Evolutionary conservation across 805 yeast genomes (phyloP).

Genomic region (Metschnikowia proteae): DNA sequence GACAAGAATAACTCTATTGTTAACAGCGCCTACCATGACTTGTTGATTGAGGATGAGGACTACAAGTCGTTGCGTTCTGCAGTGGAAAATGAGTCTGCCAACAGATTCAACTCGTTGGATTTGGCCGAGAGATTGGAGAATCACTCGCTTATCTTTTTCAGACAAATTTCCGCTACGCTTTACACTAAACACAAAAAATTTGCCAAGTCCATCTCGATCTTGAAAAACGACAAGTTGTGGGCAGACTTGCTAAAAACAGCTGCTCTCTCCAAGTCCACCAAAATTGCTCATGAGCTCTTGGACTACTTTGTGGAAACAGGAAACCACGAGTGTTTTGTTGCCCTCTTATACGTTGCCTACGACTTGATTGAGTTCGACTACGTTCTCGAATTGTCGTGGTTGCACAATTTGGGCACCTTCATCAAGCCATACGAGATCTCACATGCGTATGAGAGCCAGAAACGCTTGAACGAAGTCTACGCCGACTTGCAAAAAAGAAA

Average conservation of each 20-base stretch:
- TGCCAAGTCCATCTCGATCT: conserved; percentile 80
- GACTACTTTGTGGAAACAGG: conserved; percentile 95
- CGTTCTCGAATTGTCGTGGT: conserved; percentile 88
- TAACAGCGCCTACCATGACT: conserved; percentile 91
- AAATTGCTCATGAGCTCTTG: conserved; percentile 84
- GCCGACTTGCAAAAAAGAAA: conserved; percentile 69
- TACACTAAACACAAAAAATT: conserved; percentile 94
- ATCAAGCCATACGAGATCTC: conserved; percentile 91
- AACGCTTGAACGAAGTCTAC: conserved; percentile 59
- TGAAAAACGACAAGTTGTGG: conserved; percentile 93
- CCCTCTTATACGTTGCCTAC: conserved; percentile 82
- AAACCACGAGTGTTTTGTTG: conserved; percentile 91
- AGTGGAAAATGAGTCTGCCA: conserved; percentile 73
- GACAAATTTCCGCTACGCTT: conserved; percentile 92
- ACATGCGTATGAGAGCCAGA: conserved; percentile 73
- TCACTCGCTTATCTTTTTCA: conserved; percentile 86
- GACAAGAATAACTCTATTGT: conserved; percentile 87
- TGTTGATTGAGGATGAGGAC: conserved; percentile 95
- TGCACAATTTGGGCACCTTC: conserved; percentile 76
- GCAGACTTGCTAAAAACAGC: conserved; percentile 91
- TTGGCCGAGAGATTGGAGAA: conserved; percentile 90
- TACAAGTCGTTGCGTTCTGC: conserved; percentile 83
- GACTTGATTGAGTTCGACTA: conserved; percentile 74
- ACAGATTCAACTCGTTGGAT: conserved; percentile 87
- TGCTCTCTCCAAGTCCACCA: conserved; percentile 68